Evolutionary conservation across 1,139 yeast species (phyloP).

Genomic region (Taiozyma sp.): DNA sequence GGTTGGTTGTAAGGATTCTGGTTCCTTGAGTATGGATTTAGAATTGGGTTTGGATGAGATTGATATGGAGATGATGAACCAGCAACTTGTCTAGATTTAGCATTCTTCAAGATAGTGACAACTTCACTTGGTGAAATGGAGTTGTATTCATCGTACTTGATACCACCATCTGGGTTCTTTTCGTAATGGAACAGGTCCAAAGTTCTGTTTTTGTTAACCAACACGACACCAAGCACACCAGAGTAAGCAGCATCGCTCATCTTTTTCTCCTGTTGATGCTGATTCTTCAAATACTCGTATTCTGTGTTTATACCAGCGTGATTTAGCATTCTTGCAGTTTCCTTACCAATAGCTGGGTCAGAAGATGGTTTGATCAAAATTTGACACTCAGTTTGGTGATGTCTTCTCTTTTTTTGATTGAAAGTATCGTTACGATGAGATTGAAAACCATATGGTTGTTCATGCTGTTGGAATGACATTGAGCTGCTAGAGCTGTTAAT

Average conservation of each 20-base stretch:
- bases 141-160: conserved; percentile 80
- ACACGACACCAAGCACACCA: conserved; percentile 70
- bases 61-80: not conserved
- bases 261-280: conserved; percentile 47
- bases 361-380: conserved; percentile 66
- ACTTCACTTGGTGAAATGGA: conserved; percentile 64
- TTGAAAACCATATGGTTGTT: conserved; percentile 16
- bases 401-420: conserved; percentile 28
- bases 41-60: not conserved
- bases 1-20: not conserved
- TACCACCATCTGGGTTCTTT: conserved; percentile 57
- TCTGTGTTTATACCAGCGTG: conserved; percentile 46
- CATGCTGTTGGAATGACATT: conserved; percentile 24
- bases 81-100: conserved; percentile 27
- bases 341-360: conserved; percentile 51
- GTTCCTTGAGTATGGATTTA: not conserved
- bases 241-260: conserved; percentile 79
- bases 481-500: conserved; percentile 27
- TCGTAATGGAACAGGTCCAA: conserved; percentile 76
- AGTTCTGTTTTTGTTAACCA: conserved; percentile 50
- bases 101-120: conserved; percentile 38
- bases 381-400: conserved; percentile 46
- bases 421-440: conserved; percentile 18
- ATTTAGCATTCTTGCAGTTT: conserved; percentile 51
- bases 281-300: conserved; percentile 43